Conservation (phyloP, 768 basidiomycete genomes). For the Hortiboletus campestris region DNA sequence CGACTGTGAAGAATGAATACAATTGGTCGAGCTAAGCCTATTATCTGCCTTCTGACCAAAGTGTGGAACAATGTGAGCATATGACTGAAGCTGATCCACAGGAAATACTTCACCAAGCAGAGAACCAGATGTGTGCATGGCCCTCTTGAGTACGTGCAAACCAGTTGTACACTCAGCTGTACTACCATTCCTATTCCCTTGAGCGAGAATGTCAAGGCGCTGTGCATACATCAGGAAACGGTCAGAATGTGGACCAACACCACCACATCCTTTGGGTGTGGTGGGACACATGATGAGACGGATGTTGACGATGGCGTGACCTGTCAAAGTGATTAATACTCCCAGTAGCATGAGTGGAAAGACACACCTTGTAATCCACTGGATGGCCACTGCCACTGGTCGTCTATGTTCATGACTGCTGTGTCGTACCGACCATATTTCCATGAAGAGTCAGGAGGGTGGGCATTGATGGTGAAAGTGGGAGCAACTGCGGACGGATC, state of each 20-base stretch:
- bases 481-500: not conserved
- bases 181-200: not conserved
- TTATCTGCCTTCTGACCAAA: constrained; percentile 7
- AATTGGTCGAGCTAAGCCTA: not conserved
- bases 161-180: not conserved
- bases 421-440: not conserved
- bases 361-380: not conserved
- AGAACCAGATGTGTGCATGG: not conserved
- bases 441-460: not conserved
- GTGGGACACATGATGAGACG: too few species aligned
- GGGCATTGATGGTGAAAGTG: not conserved
- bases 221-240: not conserved
- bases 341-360: too few species aligned
- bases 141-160: constrained; percentile 8
- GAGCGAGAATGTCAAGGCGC: not conserved
- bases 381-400: not conserved
- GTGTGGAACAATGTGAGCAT: constrained; percentile 4
- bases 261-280: too few species aligned
- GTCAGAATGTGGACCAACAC: not conserved
- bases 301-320: too few species aligned
- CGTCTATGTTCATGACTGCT: not conserved
- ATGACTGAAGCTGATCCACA: constrained; percentile 6
- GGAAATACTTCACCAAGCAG: constrained; percentile 4
- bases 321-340: too few species aligned
- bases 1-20: constrained; percentile 1